Evolutionary conservation across 1,284 basidiomycete genomes (phyloP), one percentile per base, ranked within the genome.

Genomic region (Stereum hirsutum): DNA sequence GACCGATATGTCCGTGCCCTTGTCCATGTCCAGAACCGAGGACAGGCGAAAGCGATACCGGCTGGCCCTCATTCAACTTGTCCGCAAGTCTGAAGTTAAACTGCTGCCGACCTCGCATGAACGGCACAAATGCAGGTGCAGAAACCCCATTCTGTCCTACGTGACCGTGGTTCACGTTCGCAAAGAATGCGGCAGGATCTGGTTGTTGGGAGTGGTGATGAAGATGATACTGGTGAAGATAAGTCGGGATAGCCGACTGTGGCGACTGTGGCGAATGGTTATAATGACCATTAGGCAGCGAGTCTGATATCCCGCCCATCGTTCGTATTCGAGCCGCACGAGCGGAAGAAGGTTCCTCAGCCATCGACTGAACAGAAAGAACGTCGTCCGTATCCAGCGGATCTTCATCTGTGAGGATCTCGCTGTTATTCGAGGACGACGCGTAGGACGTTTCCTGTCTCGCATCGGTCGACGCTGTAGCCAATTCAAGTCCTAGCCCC

Each of bases 351-450:
- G 48, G 48, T 21, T 57, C 54, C 17, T 62, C 72, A 50, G 74
- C 72, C 50, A 70, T 76, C 1, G 79, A 81, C 37, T 61, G 64
- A 31, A 78, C 73, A n/a, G 80, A 82, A 12, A 64, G 69, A 32
- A 75, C 68, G 55, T 82, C 78, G 52, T 85, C 82, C n/a, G 75
- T 75, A 14, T 73, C 69, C 31, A 67, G 60, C 48, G 79, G 68
- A 45, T 81, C 81, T 31, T 80, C 81, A 51, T 84, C 81, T 14
- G 78, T 80, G 46, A 72, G 56, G 31, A 71, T 63, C 43, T 82
- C 81, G 52, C 76, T 78, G 47, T 74, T 76, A 46, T 70, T 74
- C 5, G 79, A 77, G 4, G 71, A 74, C 1, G 70, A 71, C 20
- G 69, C 62, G 46, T 68, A 67, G 7, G 62, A 54, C 3, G 57